These are phyloP conservation scores for Scedosporium minutisporum DNA, from an alignment of 2,329 filamentous ascomycete genomes.

Conservation along the genomic window DNA sequence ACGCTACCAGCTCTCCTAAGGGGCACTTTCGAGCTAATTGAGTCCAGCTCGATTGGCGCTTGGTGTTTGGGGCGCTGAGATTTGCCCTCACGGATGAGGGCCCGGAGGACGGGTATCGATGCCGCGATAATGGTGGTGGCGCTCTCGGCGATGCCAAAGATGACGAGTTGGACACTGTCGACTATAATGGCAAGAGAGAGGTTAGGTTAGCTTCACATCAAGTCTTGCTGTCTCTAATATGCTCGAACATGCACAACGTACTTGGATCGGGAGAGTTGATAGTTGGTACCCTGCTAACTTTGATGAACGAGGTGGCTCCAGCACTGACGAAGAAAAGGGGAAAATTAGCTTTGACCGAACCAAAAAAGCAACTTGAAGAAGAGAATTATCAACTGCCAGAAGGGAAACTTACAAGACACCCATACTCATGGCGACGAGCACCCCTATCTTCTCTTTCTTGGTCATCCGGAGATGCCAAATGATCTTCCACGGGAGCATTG, in stretches of 20 bases:
- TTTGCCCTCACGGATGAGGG: constrained; percentile 7
- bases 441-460: constrained; percentile 27
- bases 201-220: not conserved
- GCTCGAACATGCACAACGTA: not conserved
- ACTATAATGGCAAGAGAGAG: not conserved
- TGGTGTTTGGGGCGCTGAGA: not conserved
- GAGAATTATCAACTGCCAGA: not conserved
- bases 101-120: constrained; percentile 8
- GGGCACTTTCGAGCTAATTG: not conserved
- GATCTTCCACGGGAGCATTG: constrained; percentile 29
- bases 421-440: constrained; percentile 30
- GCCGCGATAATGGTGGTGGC: constrained; percentile 11
- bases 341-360: not conserved
- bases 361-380: not conserved
- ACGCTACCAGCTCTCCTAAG: not conserved
- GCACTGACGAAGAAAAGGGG: constrained; percentile 8
- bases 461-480: constrained; percentile 28
- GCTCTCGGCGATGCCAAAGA: constrained; percentile 11
- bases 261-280: constrained; percentile 5
- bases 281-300: constrained; percentile 9
- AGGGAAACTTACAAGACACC: constrained; percentile 24
- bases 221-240: not conserved
- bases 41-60: not conserved
- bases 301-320: constrained; percentile 11
- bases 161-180: constrained; percentile 9